Evolutionary conservation across 2,329 filamentous ascomycete genomes (phyloP).

Genomic region (Phaeophleospora eucalypticola): DNA sequence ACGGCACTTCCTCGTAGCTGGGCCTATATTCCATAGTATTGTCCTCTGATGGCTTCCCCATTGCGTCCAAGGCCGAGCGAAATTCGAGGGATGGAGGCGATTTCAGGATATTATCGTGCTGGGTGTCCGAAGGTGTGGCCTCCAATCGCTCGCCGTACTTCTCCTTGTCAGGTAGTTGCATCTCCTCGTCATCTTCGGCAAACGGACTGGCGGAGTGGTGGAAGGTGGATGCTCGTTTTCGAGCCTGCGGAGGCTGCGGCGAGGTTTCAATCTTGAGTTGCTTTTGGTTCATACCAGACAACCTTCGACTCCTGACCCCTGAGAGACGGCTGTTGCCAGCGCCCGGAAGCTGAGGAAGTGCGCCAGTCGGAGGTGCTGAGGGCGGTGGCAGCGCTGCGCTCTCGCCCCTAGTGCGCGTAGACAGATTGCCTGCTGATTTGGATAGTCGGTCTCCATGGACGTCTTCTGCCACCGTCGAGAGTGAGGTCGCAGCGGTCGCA

Average conservation of each 20-base stretch:
- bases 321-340: slow-evolving; percentile 18
- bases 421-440: slow-evolving; percentile 23
- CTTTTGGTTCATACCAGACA: slow-evolving; percentile 76
- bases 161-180: slow-evolving; percentile 7
- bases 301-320: slow-evolving; percentile 58
- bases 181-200: slow-evolving; percentile 21
- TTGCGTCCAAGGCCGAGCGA: slow-evolving; percentile 15
- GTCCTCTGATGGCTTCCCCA: slow-evolving; percentile 13
- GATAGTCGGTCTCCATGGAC: slow-evolving; percentile 37
- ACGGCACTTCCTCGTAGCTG: slow-evolving; percentile 24
- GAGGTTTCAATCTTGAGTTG: slow-evolving; percentile 85
- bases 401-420: slow-evolving; percentile 7
- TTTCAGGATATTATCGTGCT: slow-evolving; percentile 27
- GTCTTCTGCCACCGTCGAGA: slow-evolving; percentile 71
- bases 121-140: slow-evolving; percentile 22
- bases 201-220: slow-evolving; percentile 26
- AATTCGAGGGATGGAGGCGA: slow-evolving; percentile 32
- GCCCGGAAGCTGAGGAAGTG: slow-evolving; percentile 23
- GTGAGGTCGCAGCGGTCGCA: slow-evolving; percentile 61
- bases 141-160: slow-evolving; percentile 19
- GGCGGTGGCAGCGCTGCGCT: slow-evolving; percentile 30
- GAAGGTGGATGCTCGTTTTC: slow-evolving; percentile 32
- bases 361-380: slow-evolving; percentile 22
- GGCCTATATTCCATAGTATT: slow-evolving; percentile 17
- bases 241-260: slow-evolving; percentile 30